A percentile compares a stretch with the other conserved stretches of the same genome.
Conservation (phyloP, 2,329 filamentous ascomycete species). For the Sclerotinia glacialis region DNA sequence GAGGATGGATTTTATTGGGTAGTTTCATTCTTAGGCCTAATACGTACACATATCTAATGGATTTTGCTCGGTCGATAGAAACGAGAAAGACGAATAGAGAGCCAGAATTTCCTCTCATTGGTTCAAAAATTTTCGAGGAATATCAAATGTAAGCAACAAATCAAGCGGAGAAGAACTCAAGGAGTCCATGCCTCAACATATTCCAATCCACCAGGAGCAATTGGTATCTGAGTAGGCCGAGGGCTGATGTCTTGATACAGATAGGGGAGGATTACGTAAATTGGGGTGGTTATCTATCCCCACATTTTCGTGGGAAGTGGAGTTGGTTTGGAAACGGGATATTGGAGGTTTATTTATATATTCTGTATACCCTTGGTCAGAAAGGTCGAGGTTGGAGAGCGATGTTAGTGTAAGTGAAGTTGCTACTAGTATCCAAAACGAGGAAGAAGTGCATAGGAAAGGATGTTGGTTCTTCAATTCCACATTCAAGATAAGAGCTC, state of each 20-base stretch:
- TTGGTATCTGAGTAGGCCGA: not conserved
- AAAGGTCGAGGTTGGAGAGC: not conserved
- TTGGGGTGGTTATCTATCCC: conserved; percentile 10
- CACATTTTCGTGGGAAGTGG: conserved; percentile 9
- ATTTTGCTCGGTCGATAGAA: no score
- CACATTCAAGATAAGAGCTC: not conserved
- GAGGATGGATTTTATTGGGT: conserved; percentile 46
- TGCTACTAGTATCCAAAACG: no score
- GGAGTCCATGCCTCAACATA: not conserved
- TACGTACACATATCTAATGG: not conserved
- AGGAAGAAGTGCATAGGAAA: not conserved
- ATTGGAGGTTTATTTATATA: not conserved
- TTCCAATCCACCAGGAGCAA: not conserved
- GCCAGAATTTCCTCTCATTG: not conserved
- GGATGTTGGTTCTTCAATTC: not conserved
- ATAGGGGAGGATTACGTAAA: conserved; percentile 10
- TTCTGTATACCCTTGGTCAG: not conserved
- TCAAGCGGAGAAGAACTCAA: conserved; percentile 3
- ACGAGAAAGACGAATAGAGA: not conserved
- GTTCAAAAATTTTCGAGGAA: conserved; percentile 13
- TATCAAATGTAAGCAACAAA: conserved; percentile 6
- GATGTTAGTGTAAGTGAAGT: not conserved
- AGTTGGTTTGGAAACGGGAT: not conserved
- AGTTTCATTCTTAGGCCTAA: conserved; percentile 35
- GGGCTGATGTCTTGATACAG: not conserved